phyloP scores from a whole-genome alignment of 2,329 filamentous ascomycete genomes.

The Colletotrichum sansevieriae region DNA sequence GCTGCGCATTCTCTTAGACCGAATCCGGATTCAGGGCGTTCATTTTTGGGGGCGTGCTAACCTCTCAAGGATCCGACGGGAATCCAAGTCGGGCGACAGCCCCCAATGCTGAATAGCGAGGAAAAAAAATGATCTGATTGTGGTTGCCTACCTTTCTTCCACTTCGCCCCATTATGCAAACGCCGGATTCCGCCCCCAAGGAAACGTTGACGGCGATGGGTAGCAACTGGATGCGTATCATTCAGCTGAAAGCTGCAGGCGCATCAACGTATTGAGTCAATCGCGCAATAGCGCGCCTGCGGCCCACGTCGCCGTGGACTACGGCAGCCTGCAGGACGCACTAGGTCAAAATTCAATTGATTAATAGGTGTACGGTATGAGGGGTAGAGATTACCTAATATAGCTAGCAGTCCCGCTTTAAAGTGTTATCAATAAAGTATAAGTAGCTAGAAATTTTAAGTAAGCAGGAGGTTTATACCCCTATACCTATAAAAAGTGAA shows the following conservation, averaged over 20 bases:
- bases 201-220: background rate
- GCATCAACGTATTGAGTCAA: background rate
- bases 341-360: no score
- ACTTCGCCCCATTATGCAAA: background rate
- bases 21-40: background rate
- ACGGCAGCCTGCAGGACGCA: no score
- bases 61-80: background rate
- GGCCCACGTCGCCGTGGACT: background rate
- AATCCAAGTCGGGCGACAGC: background rate
- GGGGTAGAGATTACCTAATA: no score
- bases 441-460: no score
- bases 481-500: no score
- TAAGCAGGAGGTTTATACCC: no score
- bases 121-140: no score
- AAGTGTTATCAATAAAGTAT: no score
- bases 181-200: background rate
- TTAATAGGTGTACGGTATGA: no score
- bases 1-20: background rate
- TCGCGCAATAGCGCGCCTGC: background rate
- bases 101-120: background rate
- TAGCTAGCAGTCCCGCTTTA: no score
- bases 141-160: background rate
- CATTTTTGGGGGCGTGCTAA: background rate
- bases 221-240: background rate
- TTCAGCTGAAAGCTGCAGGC: slow-evolving; percentile 4